Conservation (phyloP, 805 yeast genomes). For the Starmerella apicola region DNA sequence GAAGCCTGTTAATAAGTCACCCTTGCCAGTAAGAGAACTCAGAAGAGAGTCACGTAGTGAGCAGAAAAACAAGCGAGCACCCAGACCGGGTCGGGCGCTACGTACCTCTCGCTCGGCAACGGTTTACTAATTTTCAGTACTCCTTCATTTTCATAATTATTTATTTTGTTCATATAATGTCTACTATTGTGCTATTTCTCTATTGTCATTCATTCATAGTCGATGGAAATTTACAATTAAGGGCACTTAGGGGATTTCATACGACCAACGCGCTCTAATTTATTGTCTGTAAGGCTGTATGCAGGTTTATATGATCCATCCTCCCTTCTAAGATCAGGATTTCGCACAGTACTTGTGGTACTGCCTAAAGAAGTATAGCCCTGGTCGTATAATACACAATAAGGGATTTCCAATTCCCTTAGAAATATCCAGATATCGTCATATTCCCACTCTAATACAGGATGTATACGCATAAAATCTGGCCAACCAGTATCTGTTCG, state of each 20-base stretch:
- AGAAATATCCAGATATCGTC: conserved; percentile 74
- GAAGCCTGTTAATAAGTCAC: too few species aligned
- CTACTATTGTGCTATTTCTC: background rate
- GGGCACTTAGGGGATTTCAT: too few species aligned
- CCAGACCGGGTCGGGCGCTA: too few species aligned
- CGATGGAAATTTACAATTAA: too few species aligned
- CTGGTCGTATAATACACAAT: conserved; percentile 62
- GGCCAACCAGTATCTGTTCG: conserved; percentile 90
- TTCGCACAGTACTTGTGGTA: conserved; percentile 50
- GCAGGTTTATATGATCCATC: conserved; percentile 42
- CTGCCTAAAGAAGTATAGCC: conserved; percentile 94
- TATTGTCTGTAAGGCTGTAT: conserved; percentile 35
- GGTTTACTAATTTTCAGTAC: too few species aligned
- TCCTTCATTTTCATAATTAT: too few species aligned
- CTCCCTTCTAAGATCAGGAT: conserved; percentile 41
- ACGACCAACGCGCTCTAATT: conserved; percentile 43
- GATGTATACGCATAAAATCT: conserved; percentile 66
- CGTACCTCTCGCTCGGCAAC: too few species aligned
- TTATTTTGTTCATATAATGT: too few species aligned
- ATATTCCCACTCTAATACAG: conserved; percentile 79
- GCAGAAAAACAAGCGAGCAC: too few species aligned
- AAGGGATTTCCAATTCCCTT: conserved; percentile 42
- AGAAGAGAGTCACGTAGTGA: too few species aligned
- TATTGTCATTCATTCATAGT: too few species aligned
- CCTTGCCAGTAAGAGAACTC: too few species aligned